Evolutionary conservation across 2,329 filamentous ascomycete genomes (phyloP).

Genomic region (Fusarium coffeatum): DNA sequence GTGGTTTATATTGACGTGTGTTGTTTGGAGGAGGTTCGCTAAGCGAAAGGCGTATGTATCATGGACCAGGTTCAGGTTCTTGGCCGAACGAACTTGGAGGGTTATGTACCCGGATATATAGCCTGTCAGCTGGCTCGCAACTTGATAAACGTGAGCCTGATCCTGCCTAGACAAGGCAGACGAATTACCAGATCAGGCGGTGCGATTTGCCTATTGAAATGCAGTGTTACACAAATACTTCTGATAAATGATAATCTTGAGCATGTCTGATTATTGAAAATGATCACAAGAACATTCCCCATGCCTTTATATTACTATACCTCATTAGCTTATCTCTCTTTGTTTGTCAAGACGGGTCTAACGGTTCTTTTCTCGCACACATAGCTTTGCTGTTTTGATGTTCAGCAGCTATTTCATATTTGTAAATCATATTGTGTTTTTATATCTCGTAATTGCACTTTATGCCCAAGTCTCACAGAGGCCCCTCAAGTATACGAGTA

Average conservation of each 20-base stretch:
- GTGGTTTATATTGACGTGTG: neutral
- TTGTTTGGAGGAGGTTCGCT: conserved; percentile 1
- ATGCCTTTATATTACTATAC: neutral
- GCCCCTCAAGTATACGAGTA: neutral
- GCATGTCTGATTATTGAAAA: neutral
- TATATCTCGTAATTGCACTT: neutral
- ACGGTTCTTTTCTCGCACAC: neutral
- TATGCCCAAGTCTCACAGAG: neutral
- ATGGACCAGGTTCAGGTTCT: conserved; percentile 8
- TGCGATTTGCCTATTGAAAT: conserved; percentile 25
- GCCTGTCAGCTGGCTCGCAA: conserved; percentile 35
- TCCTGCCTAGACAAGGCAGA: conserved; percentile 36
- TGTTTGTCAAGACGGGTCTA: neutral
- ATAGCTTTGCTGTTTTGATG: neutral
- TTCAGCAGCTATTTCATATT: neutral
- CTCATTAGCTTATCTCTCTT: neutral
- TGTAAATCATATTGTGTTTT: neutral
- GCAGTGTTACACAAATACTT: conserved; percentile 21
- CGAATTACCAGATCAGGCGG: conserved; percentile 25
- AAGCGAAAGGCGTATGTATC: neutral
- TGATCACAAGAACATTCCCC: neutral
- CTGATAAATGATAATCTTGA: conserved; percentile 20
- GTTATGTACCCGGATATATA: conserved; percentile 29
- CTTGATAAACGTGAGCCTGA: conserved; percentile 20
- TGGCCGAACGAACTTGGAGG: conserved; percentile 4